Evolutionary conservation across 208 protist species (phyloP), one percentile per base, ranked within the genome.

Genomic region (Blastocrithidia nonstop): DNA sequence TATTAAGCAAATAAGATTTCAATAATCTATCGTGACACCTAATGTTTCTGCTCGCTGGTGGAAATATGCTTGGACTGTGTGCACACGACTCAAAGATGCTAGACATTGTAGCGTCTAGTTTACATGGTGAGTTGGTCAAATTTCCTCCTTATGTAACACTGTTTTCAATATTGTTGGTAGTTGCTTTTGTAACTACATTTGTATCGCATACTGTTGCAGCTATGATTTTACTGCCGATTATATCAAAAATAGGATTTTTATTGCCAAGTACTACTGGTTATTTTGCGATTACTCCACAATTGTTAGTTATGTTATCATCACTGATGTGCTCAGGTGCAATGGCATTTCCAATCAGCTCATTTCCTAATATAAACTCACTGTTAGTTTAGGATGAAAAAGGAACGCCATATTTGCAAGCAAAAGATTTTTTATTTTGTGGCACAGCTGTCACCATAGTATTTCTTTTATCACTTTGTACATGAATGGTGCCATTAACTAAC

Each of bases 281-380:
- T 26, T 53, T 85, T 19, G 42, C 63, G 15, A 62, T 85, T 0
- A 84, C 85, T 11, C 78, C 80, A 25, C 61, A 78, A 44, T 72
- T 71, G 13, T 52, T 93, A 38, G 77, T 91, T n/a, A 66, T 92
- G 47, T 56, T 89, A n/a, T 71, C 64, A 16, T 65, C 85, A 4
- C 48, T 89, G 21, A 91, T 95, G 73, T 89, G 77, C 57, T 95
- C 86, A 8, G 86, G 84, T 29, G 71, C 88, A 5, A 94, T 95
- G 89, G 86, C 81, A 16, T 89, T 96, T 43, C 88, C 93, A 22
- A 91, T 96, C 61, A 93, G 85, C 37, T 94, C 82, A 7, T 97
- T 97, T 60, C 93, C 93, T 6, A 97, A 97, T 64, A 76, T 95
- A 0, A 94, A 91, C 60, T 90, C 86, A 2, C 72, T 94, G 0